Base-by-base conservation (phyloP, 495 filamentous ascomycete genomes). In the Collariella sp. region DNA sequence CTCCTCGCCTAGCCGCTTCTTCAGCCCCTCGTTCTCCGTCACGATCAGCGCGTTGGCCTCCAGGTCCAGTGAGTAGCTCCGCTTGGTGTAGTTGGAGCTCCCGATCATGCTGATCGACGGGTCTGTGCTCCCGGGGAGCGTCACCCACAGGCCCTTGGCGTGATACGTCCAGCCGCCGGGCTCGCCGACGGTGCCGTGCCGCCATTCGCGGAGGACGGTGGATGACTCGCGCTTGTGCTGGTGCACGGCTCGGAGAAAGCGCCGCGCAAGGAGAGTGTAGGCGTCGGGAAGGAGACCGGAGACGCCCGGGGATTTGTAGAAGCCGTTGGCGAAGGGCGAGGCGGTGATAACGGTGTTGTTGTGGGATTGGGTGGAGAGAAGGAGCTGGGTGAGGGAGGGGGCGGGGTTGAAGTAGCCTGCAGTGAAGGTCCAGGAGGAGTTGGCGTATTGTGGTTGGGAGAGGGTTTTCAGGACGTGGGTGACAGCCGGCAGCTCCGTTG, bases 321-420 rank as follows among this genome's bases (percentile, higher is more conserved):
- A 99, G 11, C 93, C 94, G 66, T 99, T 99, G 0, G 93, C 94
- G 71, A 83, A 82, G 0, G 91, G 93, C 3, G 88, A 91, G n/a
- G 93, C 93, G 5, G 94, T 95, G 47, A 99, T 79, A 19, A 99
- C 83, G 2, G 87, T 93, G 55, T 87, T 90, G 46, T 73, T 73
- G 13, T 65, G 64, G 5, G 83, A 85, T 5, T 76, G 69, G 15
- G 88, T 89, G 16, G 78, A 72, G 16, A 99, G 80, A 1, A 97
- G 72, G 4, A 95, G 77, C 43, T 83, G 77, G 15, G 86, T 90
- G 7, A 96, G 79, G 2, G 81, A 77, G 2, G 91, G 83, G 36
- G 88, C 87, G 46, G 93, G 94, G 70, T 99, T 98, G 76, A 98
- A 98, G 68, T 98, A 98, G 24, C 93, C 93, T 2, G 93, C 91